Conservation (phyloP, 805 yeast species). For the Cyberlindnera nakhonratchasimensis region DNA sequence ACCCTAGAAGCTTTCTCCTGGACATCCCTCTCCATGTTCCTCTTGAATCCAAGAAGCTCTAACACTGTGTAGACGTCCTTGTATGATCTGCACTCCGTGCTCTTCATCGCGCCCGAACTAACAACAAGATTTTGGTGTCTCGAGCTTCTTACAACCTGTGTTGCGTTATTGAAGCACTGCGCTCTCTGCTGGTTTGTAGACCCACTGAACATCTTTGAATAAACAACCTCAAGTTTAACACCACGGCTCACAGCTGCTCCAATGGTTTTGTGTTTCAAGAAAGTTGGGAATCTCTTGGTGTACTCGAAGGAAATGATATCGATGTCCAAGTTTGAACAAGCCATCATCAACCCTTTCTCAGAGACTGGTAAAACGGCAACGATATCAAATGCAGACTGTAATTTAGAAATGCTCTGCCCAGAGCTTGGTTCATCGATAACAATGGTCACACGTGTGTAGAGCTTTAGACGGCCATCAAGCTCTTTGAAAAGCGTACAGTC, state of each 20-base stretch:
- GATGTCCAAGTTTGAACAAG: constrained; percentile 72
- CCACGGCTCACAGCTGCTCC: constrained; percentile 85
- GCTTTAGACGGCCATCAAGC: constrained; percentile 35
- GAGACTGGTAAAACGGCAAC: constrained; percentile 76
- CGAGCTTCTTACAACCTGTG: constrained; percentile 75
- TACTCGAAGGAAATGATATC: constrained; percentile 78
- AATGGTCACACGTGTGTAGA: constrained; percentile 73
- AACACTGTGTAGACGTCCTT: constrained; percentile 67
- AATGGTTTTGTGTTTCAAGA: constrained; percentile 76
- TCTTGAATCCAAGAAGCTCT: constrained; percentile 66
- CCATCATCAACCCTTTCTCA: constrained; percentile 74
- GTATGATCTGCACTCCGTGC: constrained; percentile 60
- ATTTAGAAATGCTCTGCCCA: constrained; percentile 50
- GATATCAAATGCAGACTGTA: constrained; percentile 60
- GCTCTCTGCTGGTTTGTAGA: constrained; percentile 39
- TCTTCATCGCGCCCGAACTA: constrained; percentile 65
- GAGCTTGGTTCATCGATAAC: constrained; percentile 74
- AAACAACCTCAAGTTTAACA: constrained; percentile 73
- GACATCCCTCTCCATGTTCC: constrained; percentile 51
- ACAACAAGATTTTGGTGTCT: constrained; percentile 76
- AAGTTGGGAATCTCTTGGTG: constrained; percentile 63
- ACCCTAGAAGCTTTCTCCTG: constrained; percentile 56
- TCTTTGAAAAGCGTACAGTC: constrained; percentile 29
- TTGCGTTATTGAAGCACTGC: constrained; percentile 65
- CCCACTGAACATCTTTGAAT: constrained; percentile 49